Evolutionary conservation across 352 stramenopile genomes (phyloP), one percentile per base, ranked within the genome.

Genomic region (Pythium brachiatum): DNA sequence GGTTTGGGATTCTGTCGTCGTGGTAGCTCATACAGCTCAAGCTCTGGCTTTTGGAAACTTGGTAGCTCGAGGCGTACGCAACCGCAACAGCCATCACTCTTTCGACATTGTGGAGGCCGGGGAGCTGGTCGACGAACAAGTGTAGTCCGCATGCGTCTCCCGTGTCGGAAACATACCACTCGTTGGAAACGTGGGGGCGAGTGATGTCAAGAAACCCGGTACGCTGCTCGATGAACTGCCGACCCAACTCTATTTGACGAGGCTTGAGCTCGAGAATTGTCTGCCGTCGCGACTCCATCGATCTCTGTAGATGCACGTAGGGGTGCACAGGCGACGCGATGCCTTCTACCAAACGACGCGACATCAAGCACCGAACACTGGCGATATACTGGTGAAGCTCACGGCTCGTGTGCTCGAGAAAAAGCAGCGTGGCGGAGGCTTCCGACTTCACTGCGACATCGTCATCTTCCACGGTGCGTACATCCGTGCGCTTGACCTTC

Each of bases 1-100:
- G 48, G 23, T 58, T 55, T 36, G 78, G 61, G 50, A 9, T 23
- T 7, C 81, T 68, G 25, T 88, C 76, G 29, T 90, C 81, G n/a
- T 79, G 77, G 52, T 88, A 86, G 16, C 70, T 90, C 39, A 89
- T 81, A 53, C 81, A 75, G n/a, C 78, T 79, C 1, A 82, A 63
- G 0, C 61, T 76, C 61, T 86, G 75, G 8, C 77, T 83, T 48
- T 84, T 74, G n/a, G 72, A 76, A 56, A 88, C 81, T 67, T 90
- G 74, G 13, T 78, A 73, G 57, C 79, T 88, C 57, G 63, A 66
- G 23, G 74, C 73, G 52, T 78, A 84, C 18, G 79, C 81, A 2
- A 72, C 29, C 20, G 80, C 52, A 11, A 73, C 47, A 8, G 81
- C 67, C 38, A 76, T 83, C 21, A 79, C 78, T 27, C 77, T 60